Evolutionary conservation across 176 grass and related monocot species (phyloP).

Genomic region (Metroxylon sagu): DNA sequence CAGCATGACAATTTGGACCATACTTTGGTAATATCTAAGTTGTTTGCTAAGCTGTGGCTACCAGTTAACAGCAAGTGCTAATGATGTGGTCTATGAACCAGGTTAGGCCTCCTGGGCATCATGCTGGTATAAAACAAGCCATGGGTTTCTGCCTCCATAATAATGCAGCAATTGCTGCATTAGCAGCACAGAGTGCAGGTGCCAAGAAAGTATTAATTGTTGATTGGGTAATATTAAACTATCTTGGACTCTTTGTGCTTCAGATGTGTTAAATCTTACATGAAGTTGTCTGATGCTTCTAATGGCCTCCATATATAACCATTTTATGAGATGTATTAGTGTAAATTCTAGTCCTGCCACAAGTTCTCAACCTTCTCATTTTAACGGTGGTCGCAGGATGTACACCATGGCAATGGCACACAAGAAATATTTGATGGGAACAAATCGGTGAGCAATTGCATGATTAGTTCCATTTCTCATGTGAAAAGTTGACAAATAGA

Average conservation of each 20-base stretch:
- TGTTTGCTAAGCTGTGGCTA: background rate
- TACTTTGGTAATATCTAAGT: too few relatives aligned
- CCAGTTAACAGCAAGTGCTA: background rate
- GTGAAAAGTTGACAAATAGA: background rate
- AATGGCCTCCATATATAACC: too few relatives aligned
- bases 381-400: conserved; percentile 59
- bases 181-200: conserved; percentile 86
- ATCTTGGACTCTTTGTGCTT: too few relatives aligned
- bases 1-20: background rate
- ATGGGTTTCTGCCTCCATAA: conserved; percentile 99
- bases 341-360: background rate
- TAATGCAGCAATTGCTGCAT: conserved; percentile 82
- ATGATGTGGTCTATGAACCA: conserved; percentile 17
- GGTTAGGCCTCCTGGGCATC: conserved; percentile 98
- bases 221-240: conserved; percentile 70
- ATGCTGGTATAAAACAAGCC: conserved; percentile 84
- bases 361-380: conserved; percentile 9
- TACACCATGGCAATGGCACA: conserved; percentile 97
- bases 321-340: too few relatives aligned
- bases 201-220: conserved; percentile 96
- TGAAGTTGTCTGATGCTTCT: too few relatives aligned
- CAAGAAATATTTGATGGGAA: conserved; percentile 86
- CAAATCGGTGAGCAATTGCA: conserved; percentile 60
- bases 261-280: too few relatives aligned
- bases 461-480: conserved; percentile 7